Percentiles rank a stretch among this genome's conserved stretches.
These are phyloP conservation scores for Calocybe indica DNA, from an alignment of 768 basidiomycete genomes.

Conservation along the genomic window DNA sequence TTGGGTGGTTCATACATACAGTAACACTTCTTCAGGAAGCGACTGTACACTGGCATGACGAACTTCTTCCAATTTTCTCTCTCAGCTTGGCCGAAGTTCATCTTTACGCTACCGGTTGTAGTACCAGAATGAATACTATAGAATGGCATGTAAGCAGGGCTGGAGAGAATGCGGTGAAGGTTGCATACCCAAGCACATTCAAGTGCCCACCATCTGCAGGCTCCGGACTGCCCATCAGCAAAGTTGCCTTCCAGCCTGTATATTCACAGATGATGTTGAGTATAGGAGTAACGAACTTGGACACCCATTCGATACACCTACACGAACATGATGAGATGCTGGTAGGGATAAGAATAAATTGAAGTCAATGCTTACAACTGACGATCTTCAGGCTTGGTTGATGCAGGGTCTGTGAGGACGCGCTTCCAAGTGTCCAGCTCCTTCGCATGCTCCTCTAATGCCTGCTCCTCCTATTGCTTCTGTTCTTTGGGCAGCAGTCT, in stretches of 20 bases:
- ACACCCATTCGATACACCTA: constrained; percentile 1
- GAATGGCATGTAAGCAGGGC: no score
- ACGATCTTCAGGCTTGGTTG: neutral
- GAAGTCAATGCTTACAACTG: neutral
- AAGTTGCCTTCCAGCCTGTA: constrained; percentile 10
- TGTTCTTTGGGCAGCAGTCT: neutral
- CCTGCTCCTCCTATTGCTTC: neutral
- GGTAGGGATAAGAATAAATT: no score
- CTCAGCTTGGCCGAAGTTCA: constrained; percentile 14
- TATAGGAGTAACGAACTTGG: constrained; percentile 5
- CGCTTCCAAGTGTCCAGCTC: neutral
- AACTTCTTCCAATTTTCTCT: constrained; percentile 3
- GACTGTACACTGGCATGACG: constrained; percentile 11
- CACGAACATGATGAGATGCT: neutral
- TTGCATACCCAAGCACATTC: no score
- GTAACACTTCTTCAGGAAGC: constrained; percentile 9
- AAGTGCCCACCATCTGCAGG: neutral
- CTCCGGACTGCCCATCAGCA: constrained; percentile 9
- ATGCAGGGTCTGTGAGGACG: neutral
- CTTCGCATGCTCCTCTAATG: neutral
- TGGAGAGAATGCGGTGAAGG: no score
- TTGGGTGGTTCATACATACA: no score
- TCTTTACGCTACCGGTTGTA: constrained; percentile 8
- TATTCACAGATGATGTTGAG: constrained; percentile 6
- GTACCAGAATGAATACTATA: constrained; percentile 15